phyloP scores from a whole-genome alignment of 2,329 filamentous ascomycete species.

The Leptographium wingfieldii region DNA sequence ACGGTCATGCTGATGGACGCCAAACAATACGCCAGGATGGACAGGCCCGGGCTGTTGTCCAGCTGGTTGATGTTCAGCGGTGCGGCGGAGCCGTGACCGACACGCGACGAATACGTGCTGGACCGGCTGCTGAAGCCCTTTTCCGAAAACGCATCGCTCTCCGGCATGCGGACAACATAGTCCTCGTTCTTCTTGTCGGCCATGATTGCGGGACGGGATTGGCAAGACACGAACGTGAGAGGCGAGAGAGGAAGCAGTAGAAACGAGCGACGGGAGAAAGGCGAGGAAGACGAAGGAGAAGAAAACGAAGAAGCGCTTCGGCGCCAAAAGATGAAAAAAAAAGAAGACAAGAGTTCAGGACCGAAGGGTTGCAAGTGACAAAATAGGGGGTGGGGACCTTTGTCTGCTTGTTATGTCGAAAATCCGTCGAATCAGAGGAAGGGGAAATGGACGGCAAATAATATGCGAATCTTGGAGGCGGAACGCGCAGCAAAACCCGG shows the following conservation, averaged over 20 bases:
- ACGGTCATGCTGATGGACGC: constrained; percentile 99
- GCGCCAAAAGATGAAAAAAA: not conserved
- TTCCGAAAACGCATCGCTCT: constrained; percentile 39
- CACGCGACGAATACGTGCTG: constrained; percentile 23
- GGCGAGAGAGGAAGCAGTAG: not conserved
- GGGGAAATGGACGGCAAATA: not conserved
- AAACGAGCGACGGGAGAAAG: not conserved
- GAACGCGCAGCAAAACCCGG: not conserved
- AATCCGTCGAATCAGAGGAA: not conserved
- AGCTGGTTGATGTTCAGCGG: constrained; percentile 33
- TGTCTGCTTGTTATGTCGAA: not conserved
- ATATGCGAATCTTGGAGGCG: not conserved
- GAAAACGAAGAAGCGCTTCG: not conserved
- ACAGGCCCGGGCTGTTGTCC: constrained; percentile 64
- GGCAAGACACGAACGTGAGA: not conserved
- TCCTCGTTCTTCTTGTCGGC: constrained; percentile 84
- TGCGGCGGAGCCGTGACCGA: constrained; percentile 20
- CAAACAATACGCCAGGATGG: constrained; percentile 81
- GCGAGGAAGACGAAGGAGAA: not conserved
- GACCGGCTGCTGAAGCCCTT: constrained; percentile 33
- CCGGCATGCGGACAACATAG: constrained; percentile 58
- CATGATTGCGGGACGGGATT: constrained; percentile 38
- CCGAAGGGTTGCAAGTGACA: not conserved
- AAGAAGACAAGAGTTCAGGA: not conserved
- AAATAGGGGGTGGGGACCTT: not conserved